A percentile compares a stretch with the other conserved stretches of the same genome.
Conservation (phyloP, 2,329 filamentous ascomycete species). For the Nemania sp. region DNA sequence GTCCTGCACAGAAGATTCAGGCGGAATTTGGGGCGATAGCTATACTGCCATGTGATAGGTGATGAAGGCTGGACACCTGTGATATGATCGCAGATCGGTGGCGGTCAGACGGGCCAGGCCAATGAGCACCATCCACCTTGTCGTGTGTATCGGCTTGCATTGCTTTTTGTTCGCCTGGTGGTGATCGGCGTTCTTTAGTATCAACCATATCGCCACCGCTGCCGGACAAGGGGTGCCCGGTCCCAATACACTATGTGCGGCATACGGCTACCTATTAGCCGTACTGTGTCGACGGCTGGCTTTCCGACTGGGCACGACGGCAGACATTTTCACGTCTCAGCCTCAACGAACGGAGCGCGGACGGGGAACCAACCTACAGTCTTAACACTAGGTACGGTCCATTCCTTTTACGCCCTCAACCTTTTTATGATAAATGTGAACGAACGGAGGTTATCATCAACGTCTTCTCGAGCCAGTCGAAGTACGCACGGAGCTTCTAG, state of each 20-base stretch:
- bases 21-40: not conserved
- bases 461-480: no score
- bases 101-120: conserved; percentile 9
- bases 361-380: no score
- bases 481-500: no score
- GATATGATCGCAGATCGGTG: conserved; percentile 18
- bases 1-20: not conserved
- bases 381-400: no score
- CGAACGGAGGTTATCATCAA: no score
- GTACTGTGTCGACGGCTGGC: not conserved
- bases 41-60: not conserved
- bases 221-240: not conserved
- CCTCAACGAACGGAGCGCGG: not conserved
- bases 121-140: conserved; percentile 5
- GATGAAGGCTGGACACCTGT: not conserved
- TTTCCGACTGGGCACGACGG: not conserved
- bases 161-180: not conserved
- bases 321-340: not conserved
- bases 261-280: not conserved
- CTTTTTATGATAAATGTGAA: no score
- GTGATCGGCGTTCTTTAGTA: not conserved
- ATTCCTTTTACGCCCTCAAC: no score
- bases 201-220: not conserved
- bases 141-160: not conserved
- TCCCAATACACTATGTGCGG: not conserved